Base-by-base conservation (phyloP, 306 rosid species). In the Oxytropis ochrocephala region DNA sequence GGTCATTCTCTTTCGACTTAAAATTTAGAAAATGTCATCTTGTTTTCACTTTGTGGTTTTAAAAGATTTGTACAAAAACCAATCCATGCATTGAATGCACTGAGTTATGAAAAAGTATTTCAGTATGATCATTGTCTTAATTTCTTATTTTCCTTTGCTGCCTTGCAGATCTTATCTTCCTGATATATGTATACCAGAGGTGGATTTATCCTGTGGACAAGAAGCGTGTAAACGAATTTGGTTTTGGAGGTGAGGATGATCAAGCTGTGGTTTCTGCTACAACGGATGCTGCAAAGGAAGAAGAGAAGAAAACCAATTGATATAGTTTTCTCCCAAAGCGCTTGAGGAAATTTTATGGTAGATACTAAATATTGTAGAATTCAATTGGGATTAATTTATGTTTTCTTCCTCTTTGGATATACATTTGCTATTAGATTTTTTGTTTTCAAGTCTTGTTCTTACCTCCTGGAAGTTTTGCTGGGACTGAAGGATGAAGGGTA, bases 201-300 rank as follows among this genome's bases (percentile, higher is more conserved):
- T 94, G 99, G 99, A 54, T 78, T 50, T 94, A 94, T 82, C 97
- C 97, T 3, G 99, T 94, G 43, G 99, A 94, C 84, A 91, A 75
- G 77, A 94, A 81, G 75, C 99, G 99, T 50, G 79, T 94, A 17
- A 94, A 94, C 38, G 99, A 94, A 65, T 94, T 87, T 61, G 99
- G 99, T 81, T 94, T 94, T 50, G 96, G 92, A 9, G 99, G 95
- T 32, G 99, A 91, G 66, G 97, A 91, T 30, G 89, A 81, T 24
- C 84, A 74, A 81, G 80, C 11, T 21, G 70, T 78, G 1, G 85
- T 63, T 29, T 67, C 82, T 57, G 78, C 87, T 2, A 77, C 12
- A 27, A 70, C 27, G 14, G 68, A 58, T 17, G 81, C 86, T 32
- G 69, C 87, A 12, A 79, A 76, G 67, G 97, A 86, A 72, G 96